Percentiles rank a stretch among this genome's conserved stretches.
Conservation (phyloP, 1,139 yeast genomes). For the Barnettozyma hawaiiensis region DNA sequence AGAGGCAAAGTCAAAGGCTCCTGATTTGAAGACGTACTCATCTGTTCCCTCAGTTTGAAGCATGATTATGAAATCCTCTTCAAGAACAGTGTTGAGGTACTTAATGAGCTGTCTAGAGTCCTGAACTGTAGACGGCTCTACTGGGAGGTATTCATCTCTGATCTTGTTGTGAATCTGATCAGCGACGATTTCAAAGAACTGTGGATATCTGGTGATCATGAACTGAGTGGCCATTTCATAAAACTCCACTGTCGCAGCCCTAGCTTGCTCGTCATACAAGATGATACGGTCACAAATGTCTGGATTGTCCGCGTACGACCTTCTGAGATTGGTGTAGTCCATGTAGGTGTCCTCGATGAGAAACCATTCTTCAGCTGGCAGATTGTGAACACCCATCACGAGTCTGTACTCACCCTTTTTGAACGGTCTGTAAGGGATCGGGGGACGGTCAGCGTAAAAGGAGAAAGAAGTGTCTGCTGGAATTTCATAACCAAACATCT, state of each 20-base stretch:
- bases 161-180: conserved; percentile 38
- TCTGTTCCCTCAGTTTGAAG: conserved; percentile 42
- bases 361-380: conserved; percentile 58
- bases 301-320: conserved; percentile 36
- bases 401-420: conserved; percentile 56
- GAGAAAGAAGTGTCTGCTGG: conserved; percentile 24
- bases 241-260: conserved; percentile 50
- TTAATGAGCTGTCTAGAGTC: conserved; percentile 33
- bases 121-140: conserved; percentile 15
- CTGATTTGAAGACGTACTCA: conserved; percentile 61
- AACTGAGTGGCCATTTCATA: conserved; percentile 45
- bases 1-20: conserved; percentile 65
- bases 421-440: conserved; percentile 55
- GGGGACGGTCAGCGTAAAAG: conserved; percentile 26
- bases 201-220: conserved; percentile 55
- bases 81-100: conserved; percentile 43
- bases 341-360: conserved; percentile 61
- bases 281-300: conserved; percentile 21
- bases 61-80: conserved; percentile 62
- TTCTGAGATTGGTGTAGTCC: conserved; percentile 40
- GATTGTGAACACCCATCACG: conserved; percentile 60
- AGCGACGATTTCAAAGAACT: conserved; percentile 37
- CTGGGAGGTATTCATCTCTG: conserved; percentile 36
- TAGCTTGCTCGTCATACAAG: conserved; percentile 29
- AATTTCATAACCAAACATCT: conserved; percentile 12